These are phyloP conservation scores for Wallacemonas sp. DNA, from an alignment of 208 protist species.

Conservation along the genomic window DNA sequence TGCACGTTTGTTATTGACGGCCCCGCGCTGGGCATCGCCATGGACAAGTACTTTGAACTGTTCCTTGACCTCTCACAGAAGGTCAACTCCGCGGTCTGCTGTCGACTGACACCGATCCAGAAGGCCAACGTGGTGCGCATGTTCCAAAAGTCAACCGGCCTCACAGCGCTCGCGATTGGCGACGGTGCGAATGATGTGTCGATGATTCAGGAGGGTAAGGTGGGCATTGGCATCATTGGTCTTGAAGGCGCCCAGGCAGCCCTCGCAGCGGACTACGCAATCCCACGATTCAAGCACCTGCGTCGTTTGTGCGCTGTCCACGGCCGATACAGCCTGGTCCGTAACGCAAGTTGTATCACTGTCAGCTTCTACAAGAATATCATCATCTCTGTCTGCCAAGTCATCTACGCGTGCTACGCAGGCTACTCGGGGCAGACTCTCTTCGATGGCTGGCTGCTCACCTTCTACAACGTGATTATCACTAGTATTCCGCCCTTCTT, in stretches of 20 bases:
- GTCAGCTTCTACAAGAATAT: constrained; percentile 99
- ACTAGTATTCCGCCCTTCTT: constrained; percentile 89
- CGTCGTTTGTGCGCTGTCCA: constrained; percentile 93
- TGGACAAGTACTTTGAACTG: constrained; percentile 68
- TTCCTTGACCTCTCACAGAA: constrained; percentile 76
- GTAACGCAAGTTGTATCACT: constrained; percentile 92
- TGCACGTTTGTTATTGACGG: constrained; percentile 87
- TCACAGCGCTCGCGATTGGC: constrained; percentile 95
- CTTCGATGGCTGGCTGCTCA: constrained; percentile 89
- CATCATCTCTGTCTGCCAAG: constrained; percentile 81
- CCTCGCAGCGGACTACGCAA: constrained; percentile 93
- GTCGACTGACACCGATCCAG: constrained; percentile 88
- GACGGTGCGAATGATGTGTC: constrained; percentile 98
- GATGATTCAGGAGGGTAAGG: constrained; percentile 95
- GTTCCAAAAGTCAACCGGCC: constrained; percentile 84
- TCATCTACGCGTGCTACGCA: constrained; percentile 90
- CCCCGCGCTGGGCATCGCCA: constrained; percentile 62
- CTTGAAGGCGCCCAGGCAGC: constrained; percentile 96
- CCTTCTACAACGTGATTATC: constrained; percentile 88
- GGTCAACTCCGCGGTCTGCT: constrained; percentile 89
- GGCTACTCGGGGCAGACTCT: constrained; percentile 91
- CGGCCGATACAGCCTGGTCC: constrained; percentile 93
- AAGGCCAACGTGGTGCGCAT: constrained; percentile 91
- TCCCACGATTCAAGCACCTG: constrained; percentile 94
- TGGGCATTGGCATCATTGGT: constrained; percentile 96